Conservation (phyloP, 371 early-diverging fungal genomes). For the Mortierella sp. region DNA sequence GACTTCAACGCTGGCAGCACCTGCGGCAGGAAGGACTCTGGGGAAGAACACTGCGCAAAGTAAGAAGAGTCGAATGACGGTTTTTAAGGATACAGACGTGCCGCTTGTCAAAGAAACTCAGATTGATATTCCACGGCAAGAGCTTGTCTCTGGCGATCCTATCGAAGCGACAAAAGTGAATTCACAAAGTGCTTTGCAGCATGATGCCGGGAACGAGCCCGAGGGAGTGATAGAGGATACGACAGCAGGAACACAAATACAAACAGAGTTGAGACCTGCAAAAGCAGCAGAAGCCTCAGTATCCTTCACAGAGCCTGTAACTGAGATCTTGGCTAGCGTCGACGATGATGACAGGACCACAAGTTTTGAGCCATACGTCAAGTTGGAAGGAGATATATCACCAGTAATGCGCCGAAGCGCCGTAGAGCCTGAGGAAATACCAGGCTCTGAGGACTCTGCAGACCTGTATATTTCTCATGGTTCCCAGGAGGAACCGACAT, state of each 20-base stretch:
- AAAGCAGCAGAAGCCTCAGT: neutral
- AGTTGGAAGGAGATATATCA: neutral
- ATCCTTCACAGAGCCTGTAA: neutral
- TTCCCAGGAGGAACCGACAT: conserved; percentile 16
- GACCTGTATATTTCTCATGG: conserved; percentile 3
- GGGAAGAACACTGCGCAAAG: neutral
- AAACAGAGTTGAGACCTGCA: neutral
- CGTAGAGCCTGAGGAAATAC: conserved; percentile 15
- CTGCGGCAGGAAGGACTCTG: neutral
- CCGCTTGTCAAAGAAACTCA: neutral
- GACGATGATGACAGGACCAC: conserved; percentile 17
- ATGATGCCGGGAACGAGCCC: neutral
- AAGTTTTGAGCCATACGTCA: conserved; percentile 16
- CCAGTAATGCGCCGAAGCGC: neutral
- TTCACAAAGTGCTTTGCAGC: neutral
- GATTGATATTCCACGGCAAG: neutral
- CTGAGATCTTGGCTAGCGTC: conserved; percentile 22
- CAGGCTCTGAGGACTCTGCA: conserved; percentile 24
- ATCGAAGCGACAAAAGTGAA: neutral
- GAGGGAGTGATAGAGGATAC: neutral
- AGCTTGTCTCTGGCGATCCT: neutral
- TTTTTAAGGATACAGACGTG: neutral
- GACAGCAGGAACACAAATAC: neutral
- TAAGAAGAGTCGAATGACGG: neutral
- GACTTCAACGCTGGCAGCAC: neutral